Conservation (phyloP, 352 stramenopile genomes). For the Phytopythium sindhum region DNA sequence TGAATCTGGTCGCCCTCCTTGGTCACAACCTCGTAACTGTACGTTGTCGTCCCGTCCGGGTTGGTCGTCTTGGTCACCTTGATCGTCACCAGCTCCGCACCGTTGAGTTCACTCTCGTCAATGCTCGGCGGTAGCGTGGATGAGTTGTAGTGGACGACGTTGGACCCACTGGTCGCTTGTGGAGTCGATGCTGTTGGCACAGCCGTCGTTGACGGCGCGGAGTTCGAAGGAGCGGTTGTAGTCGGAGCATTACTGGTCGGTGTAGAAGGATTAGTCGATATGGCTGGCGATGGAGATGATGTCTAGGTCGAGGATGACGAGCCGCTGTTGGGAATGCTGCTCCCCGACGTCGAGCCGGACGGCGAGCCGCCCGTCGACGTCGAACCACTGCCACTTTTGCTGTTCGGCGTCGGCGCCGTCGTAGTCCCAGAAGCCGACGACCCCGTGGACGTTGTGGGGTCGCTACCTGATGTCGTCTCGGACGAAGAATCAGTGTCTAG, state of each 20-base stretch:
- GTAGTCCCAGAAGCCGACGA: neutral
- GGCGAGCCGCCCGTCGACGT: slow-evolving; percentile 6
- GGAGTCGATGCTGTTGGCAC: slow-evolving; percentile 6
- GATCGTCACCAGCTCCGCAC: slow-evolving; percentile 30
- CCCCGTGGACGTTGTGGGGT: neutral
- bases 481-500: neutral
- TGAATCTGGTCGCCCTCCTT: slow-evolving; percentile 3
- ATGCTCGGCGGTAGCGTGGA: slow-evolving; percentile 33
- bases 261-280: neutral
- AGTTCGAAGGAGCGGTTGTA: slow-evolving; percentile 1
- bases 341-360: slow-evolving; percentile 4
- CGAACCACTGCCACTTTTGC: neutral
- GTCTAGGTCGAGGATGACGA: slow-evolving; percentile 8
- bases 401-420: neutral
- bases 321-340: neutral
- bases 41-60: slow-evolving; percentile 20
- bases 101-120: slow-evolving; percentile 27
- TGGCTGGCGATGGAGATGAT: slow-evolving; percentile 1
- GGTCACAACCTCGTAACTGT: slow-evolving; percentile 43
- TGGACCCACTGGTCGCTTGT: slow-evolving; percentile 5
- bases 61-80: slow-evolving; percentile 32
- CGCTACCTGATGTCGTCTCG: neutral
- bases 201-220: slow-evolving; percentile 4
- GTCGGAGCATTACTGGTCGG: slow-evolving; percentile 4
- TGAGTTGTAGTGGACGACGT: slow-evolving; percentile 31